Evolutionary conservation across 331 rosid species (phyloP).

Genomic region (Pyrus hybrid): DNA sequence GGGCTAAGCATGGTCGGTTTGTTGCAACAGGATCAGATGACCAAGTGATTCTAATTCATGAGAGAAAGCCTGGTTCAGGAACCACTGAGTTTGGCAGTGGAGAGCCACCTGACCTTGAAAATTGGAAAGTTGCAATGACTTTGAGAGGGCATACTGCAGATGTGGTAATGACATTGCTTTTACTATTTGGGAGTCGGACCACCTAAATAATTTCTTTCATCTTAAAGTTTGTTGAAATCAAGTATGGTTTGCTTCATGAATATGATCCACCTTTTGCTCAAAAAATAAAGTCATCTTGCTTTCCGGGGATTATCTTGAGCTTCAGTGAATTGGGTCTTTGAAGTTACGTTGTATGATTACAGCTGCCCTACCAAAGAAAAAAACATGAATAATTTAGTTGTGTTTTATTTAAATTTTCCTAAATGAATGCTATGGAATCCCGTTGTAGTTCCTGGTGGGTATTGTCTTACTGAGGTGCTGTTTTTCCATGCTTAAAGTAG

Average conservation of each 20-base stretch:
- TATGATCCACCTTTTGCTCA: neutral
- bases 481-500: conserved; percentile 86
- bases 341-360: neutral
- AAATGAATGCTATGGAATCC: neutral
- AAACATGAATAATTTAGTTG: neutral
- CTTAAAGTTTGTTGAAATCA: neutral
- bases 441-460: conserved; percentile 15
- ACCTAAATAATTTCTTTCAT: neutral
- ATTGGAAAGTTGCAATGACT: conserved; percentile 94
- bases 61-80: conserved; percentile 98
- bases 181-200: neutral
- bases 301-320: neutral
- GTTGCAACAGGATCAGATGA: conserved; percentile 97
- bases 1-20: conserved; percentile 93
- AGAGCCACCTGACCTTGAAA: conserved; percentile 95
- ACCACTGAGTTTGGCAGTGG: conserved; percentile 98
- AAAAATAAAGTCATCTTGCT: neutral
- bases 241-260: neutral
- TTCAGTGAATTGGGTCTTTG: neutral
- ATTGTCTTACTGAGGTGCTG: conserved; percentile 48
- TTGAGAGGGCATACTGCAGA: conserved; percentile 98
- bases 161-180: conserved; percentile 78
- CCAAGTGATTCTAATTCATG: conserved; percentile 84
- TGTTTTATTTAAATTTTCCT: neutral
- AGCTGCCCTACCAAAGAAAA: neutral